Percentiles rank a stretch among this genome's conserved stretches.
Evolutionary conservation across 495 filamentous ascomycete genomes (phyloP).

Genomic region (Penicillium nucicola): DNA sequence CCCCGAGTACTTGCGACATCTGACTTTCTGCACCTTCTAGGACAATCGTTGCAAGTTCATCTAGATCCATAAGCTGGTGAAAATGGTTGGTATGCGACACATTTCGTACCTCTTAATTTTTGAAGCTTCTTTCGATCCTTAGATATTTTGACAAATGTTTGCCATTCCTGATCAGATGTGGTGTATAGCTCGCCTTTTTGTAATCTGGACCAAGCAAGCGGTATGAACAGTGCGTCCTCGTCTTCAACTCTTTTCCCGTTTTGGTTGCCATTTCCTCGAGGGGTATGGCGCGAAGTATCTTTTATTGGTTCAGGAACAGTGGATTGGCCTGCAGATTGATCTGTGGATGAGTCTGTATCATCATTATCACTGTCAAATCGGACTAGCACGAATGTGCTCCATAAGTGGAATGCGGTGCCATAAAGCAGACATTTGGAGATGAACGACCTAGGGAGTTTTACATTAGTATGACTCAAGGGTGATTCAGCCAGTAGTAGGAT

Average conservation of each 20-base stretch:
- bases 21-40: slow-evolving; percentile 24
- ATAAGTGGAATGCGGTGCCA: slow-evolving; percentile 38
- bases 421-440: slow-evolving; percentile 31
- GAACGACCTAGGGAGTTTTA: slow-evolving; percentile 22
- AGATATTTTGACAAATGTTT: slow-evolving; percentile 57
- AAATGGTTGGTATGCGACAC: background rate
- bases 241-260: slow-evolving; percentile 30
- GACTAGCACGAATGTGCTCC: slow-evolving; percentile 36
- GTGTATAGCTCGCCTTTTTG: slow-evolving; percentile 53
- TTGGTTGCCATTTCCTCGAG: background rate
- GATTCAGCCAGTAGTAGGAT: background rate
- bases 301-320: slow-evolving; percentile 1
- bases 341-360: slow-evolving; percentile 11
- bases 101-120: slow-evolving; percentile 47
- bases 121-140: slow-evolving; percentile 46
- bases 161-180: slow-evolving; percentile 67
- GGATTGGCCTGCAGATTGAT: slow-evolving; percentile 12
- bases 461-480: slow-evolving; percentile 4
- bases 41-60: slow-evolving; percentile 51
- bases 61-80: slow-evolving; percentile 28
- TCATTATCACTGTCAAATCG: slow-evolving; percentile 36
- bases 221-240: slow-evolving; percentile 57
- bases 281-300: background rate
- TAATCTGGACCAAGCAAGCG: slow-evolving; percentile 53
- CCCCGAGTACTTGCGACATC: slow-evolving; percentile 44